Base-by-base conservation (phyloP, 2,329 filamentous ascomycete species). In the Colletotrichum tofieldiae region DNA sequence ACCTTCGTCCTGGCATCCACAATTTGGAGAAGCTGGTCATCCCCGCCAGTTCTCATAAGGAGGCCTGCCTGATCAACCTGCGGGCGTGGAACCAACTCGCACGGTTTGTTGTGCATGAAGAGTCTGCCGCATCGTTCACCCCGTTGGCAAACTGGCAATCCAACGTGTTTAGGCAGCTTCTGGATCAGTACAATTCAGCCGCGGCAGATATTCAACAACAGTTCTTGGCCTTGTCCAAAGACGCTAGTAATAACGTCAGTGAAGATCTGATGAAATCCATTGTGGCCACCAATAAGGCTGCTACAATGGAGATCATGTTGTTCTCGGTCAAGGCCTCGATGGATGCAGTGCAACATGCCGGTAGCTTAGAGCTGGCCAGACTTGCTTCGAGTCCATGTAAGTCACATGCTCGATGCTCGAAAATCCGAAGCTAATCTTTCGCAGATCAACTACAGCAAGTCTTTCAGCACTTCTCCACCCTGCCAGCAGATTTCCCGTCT, bases 1-100 rank as follows among this genome's bases (percentile, higher is more conserved):
- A 87, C 3, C 76, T 89, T 60, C 86, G 90, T 9, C 90, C 89
- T 5, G 83, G 83, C 7, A 80, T 88, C 1, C 84, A 86, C 66
- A 82, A 89, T 26, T 86, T 93, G 14, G 88, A 91, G 77, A 85
- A 88, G 65, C 84, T 93, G 2, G 89, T 93, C 3, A 79, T 83
- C 23, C 88, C 90, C 0, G 86, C 84, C 26, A 88, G 82, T 67
- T 92, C 91, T 12, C 91, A 93, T 77, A 91, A 90, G 75, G 89
- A 92, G 77, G 91, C 91, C 3, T 92, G 89, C 75, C 80, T 91
- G 39, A 91, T 92, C 75, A 92, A 89, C 72, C 77, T 93, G 20
- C 85, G 88, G 59, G 86, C 91, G 9, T 93, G 91, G 91, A 86
- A 82, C 65, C 90, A 92, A 74, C 82, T 93, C 37, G 86, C 90